Evolutionary conservation across 768 basidiomycete genomes (phyloP).

Genomic region (Suillus subluteus): DNA sequence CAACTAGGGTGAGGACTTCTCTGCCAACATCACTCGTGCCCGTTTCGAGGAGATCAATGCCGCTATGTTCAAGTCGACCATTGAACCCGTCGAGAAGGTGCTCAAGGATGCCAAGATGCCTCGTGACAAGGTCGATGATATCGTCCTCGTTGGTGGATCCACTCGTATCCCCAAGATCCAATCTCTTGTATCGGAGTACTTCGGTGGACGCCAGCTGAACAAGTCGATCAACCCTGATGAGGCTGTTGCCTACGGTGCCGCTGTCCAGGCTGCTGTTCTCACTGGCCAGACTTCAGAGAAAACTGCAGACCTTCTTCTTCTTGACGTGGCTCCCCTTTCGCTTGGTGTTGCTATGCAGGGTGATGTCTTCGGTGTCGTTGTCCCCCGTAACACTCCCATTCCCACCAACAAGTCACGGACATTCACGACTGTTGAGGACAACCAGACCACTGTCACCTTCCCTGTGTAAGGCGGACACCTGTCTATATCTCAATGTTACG

Average conservation of each 20-base stretch:
- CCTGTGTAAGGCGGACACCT: slow-evolving; percentile 69
- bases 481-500: neutral
- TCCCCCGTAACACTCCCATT: slow-evolving; percentile 99
- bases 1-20: slow-evolving; percentile 91
- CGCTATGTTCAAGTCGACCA: slow-evolving; percentile 90
- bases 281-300: slow-evolving; percentile 99
- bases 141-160: slow-evolving; percentile 99
- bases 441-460: slow-evolving; percentile 99
- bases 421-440: slow-evolving; percentile 99
- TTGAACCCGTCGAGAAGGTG: slow-evolving; percentile 99
- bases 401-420: slow-evolving; percentile 99
- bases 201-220: slow-evolving; percentile 97
- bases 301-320: slow-evolving; percentile 96
- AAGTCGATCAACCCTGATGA: slow-evolving; percentile 99
- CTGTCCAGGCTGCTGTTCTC: slow-evolving; percentile 98
- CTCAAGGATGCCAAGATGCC: slow-evolving; percentile 99
- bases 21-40: slow-evolving; percentile 97
- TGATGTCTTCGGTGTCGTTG: slow-evolving; percentile 99
- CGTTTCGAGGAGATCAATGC: slow-evolving; percentile 99
- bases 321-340: slow-evolving; percentile 97
- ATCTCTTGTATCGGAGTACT: slow-evolving; percentile 97
- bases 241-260: slow-evolving; percentile 99
- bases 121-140: slow-evolving; percentile 97
- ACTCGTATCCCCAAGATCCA: slow-evolving; percentile 99
- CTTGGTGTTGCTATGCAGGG: slow-evolving; percentile 99